Percentiles rank a stretch among this genome's conserved stretches.
Evolutionary conservation across 2,329 filamentous ascomycete species (phyloP).

Genomic region (Sporothrix luriei): DNA sequence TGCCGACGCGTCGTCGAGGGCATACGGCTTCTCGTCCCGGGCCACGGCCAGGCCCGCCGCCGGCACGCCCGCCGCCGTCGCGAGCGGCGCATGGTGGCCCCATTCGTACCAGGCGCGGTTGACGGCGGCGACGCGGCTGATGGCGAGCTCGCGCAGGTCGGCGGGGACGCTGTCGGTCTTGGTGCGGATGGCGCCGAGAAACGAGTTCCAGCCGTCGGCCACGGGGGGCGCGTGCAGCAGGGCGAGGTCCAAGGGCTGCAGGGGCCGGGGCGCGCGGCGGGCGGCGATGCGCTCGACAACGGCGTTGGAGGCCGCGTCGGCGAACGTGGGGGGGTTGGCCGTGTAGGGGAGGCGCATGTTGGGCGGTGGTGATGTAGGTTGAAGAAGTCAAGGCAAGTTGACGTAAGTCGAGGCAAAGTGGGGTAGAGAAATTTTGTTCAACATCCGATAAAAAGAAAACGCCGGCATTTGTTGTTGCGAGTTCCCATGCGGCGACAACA

Average conservation of each 20-base stretch:
- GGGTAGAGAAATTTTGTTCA: constrained; percentile 13
- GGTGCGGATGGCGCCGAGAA: constrained; percentile 66
- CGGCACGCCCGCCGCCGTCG: constrained; percentile 59
- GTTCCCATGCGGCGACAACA: not conserved
- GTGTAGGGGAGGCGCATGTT: constrained; percentile 71
- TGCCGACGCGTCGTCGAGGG: constrained; percentile 30
- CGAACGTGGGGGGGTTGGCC: constrained; percentile 53
- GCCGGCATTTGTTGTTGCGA: not conserved
- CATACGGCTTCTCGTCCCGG: constrained; percentile 42
- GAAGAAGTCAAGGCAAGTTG: not conserved
- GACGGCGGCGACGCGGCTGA: constrained; percentile 76
- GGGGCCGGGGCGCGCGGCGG: constrained; percentile 67
- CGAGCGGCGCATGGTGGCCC: constrained; percentile 74
- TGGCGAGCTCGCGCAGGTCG: constrained; percentile 73
- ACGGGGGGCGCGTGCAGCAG: constrained; percentile 74
- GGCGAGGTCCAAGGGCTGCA: constrained; percentile 74
- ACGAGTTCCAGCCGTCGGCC: constrained; percentile 74
- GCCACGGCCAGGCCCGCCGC: constrained; percentile 53
- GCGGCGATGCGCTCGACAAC: constrained; percentile 66
- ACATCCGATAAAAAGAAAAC: not conserved
- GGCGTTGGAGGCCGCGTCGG: constrained; percentile 52
- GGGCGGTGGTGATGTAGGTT: not conserved
- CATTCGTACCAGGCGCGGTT: constrained; percentile 87
- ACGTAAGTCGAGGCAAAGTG: no score
- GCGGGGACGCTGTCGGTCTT: constrained; percentile 56